These are phyloP conservation scores for Populus trichocarpa DNA, from an alignment of 441 rosid genomes.

Conservation along the genomic window DNA sequence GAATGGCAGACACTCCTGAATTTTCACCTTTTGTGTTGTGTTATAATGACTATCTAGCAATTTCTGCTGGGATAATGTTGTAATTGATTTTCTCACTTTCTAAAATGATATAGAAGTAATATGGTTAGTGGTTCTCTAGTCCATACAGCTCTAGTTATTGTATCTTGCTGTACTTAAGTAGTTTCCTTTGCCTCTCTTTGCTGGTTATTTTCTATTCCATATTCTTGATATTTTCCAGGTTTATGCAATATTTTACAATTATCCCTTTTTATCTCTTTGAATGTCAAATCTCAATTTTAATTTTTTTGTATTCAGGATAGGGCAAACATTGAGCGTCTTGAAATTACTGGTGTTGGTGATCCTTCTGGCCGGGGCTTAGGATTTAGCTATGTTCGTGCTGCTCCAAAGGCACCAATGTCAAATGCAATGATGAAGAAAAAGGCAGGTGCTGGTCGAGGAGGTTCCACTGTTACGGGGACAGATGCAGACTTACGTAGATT, in stretches of 20 bases:
- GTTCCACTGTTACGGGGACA: constrained; percentile 93
- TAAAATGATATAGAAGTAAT: not conserved
- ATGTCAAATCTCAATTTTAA: not conserved
- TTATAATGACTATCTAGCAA: not conserved
- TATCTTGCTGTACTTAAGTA: not conserved
- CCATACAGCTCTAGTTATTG: not conserved
- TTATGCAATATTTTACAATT: not conserved
- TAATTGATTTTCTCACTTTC: not conserved
- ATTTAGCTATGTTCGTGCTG: constrained; percentile 90
- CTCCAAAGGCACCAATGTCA: constrained; percentile 88
- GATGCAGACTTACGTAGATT: constrained; percentile 99
- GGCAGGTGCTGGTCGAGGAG: constrained; percentile 79
- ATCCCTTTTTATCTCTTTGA: not conserved
- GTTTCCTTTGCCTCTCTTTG: not conserved
- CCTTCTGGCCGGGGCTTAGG: constrained; percentile 99
- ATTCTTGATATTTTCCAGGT: not conserved
- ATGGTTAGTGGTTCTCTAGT: not conserved
- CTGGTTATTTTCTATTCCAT: not conserved
- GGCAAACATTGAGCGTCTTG: constrained; percentile 96
- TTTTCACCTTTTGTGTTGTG: not conserved
- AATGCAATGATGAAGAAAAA: constrained; percentile 80
- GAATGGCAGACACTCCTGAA: not conserved
- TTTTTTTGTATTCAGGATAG: constrained; percentile 55
- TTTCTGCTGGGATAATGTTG: constrained; percentile 1
- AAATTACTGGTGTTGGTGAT: constrained; percentile 99